Evolutionary conservation across 2,329 filamentous ascomycete species (phyloP).

Genomic region (Diaporthe vexans): DNA sequence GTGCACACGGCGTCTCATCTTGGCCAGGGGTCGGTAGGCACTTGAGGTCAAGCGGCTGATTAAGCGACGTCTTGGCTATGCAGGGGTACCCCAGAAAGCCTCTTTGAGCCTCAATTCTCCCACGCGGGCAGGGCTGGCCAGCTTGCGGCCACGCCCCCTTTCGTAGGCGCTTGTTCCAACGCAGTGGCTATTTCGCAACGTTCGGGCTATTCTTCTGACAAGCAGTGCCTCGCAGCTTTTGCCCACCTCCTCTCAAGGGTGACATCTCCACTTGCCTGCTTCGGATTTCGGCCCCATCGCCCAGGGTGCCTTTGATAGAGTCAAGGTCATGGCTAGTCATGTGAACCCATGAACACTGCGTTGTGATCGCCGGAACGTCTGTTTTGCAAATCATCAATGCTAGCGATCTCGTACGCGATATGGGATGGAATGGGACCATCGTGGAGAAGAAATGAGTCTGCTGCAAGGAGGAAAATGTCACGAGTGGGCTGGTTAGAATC

Average conservation of each 20-base stretch:
- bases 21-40: background rate
- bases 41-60: constrained; percentile 30
- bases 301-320: background rate
- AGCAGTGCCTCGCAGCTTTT: background rate
- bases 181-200: constrained; percentile 29
- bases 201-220: constrained; percentile 19
- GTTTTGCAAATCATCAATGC: constrained; percentile 33
- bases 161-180: constrained; percentile 14
- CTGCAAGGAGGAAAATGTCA: background rate
- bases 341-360: constrained; percentile 20
- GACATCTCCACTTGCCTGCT: constrained; percentile 2
- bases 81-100: constrained; percentile 8
- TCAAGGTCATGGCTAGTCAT: constrained; percentile 2
- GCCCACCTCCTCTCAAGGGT: background rate
- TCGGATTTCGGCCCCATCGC: background rate
- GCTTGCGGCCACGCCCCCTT: background rate
- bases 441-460: background rate
- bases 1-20: constrained; percentile 36
- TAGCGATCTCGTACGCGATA: constrained; percentile 13
- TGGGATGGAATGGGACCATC: constrained; percentile 16
- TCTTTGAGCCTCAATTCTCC: constrained; percentile 30
- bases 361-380: constrained; percentile 26
- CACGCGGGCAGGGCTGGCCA: background rate
- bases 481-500: background rate
- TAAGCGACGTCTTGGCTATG: constrained; percentile 32